phyloP scores from a whole-genome alignment of 2,329 filamentous ascomycete species.

The Colletotrichum gigasporum region DNA sequence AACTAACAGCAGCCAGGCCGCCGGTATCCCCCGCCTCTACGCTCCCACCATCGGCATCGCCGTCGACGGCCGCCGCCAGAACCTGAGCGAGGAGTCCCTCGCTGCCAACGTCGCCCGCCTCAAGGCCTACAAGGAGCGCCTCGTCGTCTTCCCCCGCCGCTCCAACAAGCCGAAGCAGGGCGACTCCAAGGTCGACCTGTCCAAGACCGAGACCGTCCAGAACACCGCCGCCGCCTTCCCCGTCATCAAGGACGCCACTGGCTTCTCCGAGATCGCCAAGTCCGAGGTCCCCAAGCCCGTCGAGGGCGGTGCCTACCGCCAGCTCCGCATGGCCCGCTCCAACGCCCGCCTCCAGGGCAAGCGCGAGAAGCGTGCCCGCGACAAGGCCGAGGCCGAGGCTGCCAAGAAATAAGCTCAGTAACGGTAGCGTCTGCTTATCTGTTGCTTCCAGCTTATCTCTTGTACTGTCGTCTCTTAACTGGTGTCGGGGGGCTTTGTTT shows the following conservation, averaged over 20 bases:
- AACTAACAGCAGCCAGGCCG: slow-evolving; percentile 69
- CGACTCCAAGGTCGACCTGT: slow-evolving; percentile 85
- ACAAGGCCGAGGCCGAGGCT: slow-evolving; percentile 84
- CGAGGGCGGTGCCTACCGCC: slow-evolving; percentile 88
- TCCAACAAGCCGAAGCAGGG: slow-evolving; percentile 93
- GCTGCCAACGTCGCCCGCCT: slow-evolving; percentile 96
- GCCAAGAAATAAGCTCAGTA: slow-evolving; percentile 80
- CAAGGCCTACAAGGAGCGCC: slow-evolving; percentile 94
- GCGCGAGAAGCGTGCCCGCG: slow-evolving; percentile 93
- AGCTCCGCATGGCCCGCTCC: slow-evolving; percentile 84
- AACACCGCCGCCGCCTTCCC: slow-evolving; percentile 72
- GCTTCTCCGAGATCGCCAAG: slow-evolving; percentile 81
- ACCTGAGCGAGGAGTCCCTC: slow-evolving; percentile 95
- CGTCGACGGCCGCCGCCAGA: slow-evolving; percentile 96
- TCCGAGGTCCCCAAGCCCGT: slow-evolving; percentile 77
- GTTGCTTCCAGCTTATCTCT: slow-evolving; percentile 21
- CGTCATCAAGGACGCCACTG: slow-evolving; percentile 73
- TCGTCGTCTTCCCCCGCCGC: slow-evolving; percentile 98
- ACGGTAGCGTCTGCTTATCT: slow-evolving; percentile 13
- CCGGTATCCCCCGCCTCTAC: slow-evolving; percentile 92
- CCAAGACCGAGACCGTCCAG: slow-evolving; percentile 69
- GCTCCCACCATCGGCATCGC: slow-evolving; percentile 96
- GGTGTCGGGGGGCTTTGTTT: slow-evolving; percentile 28
- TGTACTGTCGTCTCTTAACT: too few relatives aligned
- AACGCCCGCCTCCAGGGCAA: slow-evolving; percentile 84